Conservation (phyloP, 345 rosid genomes). For the Gossypium bickii region DNA sequence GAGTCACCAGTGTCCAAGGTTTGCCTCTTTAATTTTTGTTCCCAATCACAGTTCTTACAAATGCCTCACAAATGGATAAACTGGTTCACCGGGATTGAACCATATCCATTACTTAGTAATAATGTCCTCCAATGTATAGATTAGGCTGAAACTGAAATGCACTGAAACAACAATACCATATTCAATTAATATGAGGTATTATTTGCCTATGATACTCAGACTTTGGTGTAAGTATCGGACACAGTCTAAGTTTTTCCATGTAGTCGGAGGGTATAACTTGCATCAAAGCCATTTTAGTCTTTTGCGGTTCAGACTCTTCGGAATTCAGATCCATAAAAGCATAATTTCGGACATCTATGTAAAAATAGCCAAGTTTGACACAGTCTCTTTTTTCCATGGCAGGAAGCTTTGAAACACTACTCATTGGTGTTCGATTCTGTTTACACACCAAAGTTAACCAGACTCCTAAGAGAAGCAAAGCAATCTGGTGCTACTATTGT, state of each 20-base stretch:
- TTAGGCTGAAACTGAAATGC: too few relatives aligned
- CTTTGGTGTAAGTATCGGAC: neutral
- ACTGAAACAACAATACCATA: neutral
- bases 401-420: constrained; percentile 53
- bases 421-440: constrained; percentile 54
- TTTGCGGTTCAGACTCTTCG: neutral
- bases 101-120: neutral
- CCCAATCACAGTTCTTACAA: neutral
- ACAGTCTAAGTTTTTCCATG: neutral
- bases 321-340: neutral
- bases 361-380: too few relatives aligned
- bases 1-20: constrained; percentile 54
- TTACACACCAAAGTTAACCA: constrained; percentile 57
- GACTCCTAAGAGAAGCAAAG: constrained; percentile 51
- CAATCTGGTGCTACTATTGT: constrained; percentile 48
- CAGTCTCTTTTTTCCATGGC: neutral
- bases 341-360: too few relatives aligned
- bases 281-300: neutral
- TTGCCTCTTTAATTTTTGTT: neutral
- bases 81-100: neutral
- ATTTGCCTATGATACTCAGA: neutral
- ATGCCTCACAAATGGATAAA: neutral
- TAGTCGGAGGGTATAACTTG: neutral
- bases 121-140: neutral
- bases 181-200: neutral